Base-by-base conservation (phyloP, 225 moss, liverwort and hornwort genomes). In the Physcomitrium patens region DNA sequence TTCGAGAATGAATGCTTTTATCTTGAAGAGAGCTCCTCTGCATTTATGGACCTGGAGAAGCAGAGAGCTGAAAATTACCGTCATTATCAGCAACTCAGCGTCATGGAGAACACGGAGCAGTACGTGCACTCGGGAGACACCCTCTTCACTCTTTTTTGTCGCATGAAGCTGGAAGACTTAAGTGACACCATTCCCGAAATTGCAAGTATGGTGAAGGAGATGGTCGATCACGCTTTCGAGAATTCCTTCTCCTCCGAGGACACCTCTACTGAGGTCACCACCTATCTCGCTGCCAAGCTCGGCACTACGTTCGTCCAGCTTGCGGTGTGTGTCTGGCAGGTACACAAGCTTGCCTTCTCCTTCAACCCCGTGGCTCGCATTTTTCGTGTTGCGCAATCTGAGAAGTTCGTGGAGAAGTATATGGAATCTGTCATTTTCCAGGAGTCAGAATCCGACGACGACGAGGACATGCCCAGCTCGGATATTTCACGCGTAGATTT, bases 1-100 rank as follows among this genome's bases (percentile, higher is more conserved):
- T 86, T 86, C 28, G 85, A 86, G 24, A 76, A 82, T n/a, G 85
- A 86, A 69, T 86, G 68, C 13, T 86, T 71, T 18, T 73, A 79
- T 47, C 69, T 80, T 0, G 64, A 80, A 54, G 74, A 77, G 14
- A 80, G 68, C 24, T 41, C 66, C 28, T 77, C 84, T 1, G 67
- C 44, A 44, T 80, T 69, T 71, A 65, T 84, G 26, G 77, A 84
- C 17, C 69, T 72, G 58, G 84, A 84, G 48, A 77, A 77, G 54
- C 70, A 80, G 52, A 70, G 80, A 47, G 55, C 63, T 63, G 84
- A 84, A 58, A 80, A 80, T 48, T 84, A 80, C 43, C 69, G 80
- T 27, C 77, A 84, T 6, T 84, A 73, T 51, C 63, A 78, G 60
- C 22, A 52, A 28, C 70, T 78, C 1, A 65, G 44, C 51, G 74